These are phyloP conservation scores for Phytomonas sp. DNA, from an alignment of 208 protist genomes.

Conservation along the genomic window DNA sequence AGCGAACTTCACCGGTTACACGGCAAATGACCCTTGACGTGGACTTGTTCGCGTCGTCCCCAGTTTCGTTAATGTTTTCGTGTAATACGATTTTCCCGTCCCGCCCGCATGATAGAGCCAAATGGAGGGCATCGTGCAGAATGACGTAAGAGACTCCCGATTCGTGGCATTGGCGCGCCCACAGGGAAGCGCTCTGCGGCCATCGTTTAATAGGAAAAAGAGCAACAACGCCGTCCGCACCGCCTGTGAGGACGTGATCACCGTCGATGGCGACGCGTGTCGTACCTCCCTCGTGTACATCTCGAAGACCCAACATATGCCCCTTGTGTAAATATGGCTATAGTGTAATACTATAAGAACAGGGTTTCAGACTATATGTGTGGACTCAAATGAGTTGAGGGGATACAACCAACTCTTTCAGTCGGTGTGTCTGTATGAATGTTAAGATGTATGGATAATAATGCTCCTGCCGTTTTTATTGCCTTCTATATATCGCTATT, in stretches of 20 bases:
- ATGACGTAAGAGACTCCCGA: slow-evolving; percentile 50
- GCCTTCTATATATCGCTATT: not conserved
- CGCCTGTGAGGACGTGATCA: slow-evolving; percentile 50
- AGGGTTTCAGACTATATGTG: not conserved
- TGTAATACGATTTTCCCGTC: slow-evolving; percentile 74
- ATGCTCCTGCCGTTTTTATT: not conserved
- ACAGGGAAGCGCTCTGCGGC: slow-evolving; percentile 31
- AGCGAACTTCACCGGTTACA: slow-evolving; percentile 73
- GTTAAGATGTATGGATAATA: not conserved
- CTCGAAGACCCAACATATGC: slow-evolving; percentile 30
- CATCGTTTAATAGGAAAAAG: slow-evolving; percentile 44
- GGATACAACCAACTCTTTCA: not conserved
- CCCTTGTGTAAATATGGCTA: not conserved
- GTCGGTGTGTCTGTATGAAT: not conserved
- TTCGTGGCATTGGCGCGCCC: slow-evolving; percentile 66
- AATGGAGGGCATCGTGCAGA: slow-evolving; percentile 31
- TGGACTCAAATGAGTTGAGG: not conserved
- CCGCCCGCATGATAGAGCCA: slow-evolving; percentile 59
- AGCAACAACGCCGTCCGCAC: slow-evolving; percentile 64
- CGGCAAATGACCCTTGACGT: slow-evolving; percentile 64
- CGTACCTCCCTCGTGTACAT: slow-evolving; percentile 35
- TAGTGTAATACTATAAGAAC: slow-evolving; percentile 10
- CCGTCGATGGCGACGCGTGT: slow-evolving; percentile 56
- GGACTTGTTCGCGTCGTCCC: slow-evolving; percentile 7
- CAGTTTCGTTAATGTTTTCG: slow-evolving; percentile 32